These are phyloP conservation scores for Mortierella sp. DNA, from an alignment of 371 early-diverging fungal species.

Conservation along the genomic window DNA sequence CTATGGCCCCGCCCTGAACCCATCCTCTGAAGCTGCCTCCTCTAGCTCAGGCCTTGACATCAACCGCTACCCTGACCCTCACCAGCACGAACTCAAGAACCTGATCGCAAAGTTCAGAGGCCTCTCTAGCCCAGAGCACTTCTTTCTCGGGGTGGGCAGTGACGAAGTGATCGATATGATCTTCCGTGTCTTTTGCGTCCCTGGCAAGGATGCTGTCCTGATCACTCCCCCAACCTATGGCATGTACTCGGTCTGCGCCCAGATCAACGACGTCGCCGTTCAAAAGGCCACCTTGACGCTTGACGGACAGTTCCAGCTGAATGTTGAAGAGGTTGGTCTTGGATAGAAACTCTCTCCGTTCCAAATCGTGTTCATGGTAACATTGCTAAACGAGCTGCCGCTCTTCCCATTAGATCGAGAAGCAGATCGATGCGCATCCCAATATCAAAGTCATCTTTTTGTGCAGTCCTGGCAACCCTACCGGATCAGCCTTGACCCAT, in stretches of 20 bases:
- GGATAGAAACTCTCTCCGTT: too few relatives aligned
- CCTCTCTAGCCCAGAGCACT: slow-evolving; percentile 68
- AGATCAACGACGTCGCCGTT: slow-evolving; percentile 92
- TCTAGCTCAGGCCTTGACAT: slow-evolving; percentile 62
- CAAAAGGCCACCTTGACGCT: slow-evolving; percentile 84
- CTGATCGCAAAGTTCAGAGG: slow-evolving; percentile 75
- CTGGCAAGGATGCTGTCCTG: slow-evolving; percentile 90
- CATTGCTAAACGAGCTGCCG: too few relatives aligned
- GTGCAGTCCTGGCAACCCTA: slow-evolving; percentile 98
- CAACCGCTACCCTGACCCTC: slow-evolving; percentile 97
- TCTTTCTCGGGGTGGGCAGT: slow-evolving; percentile 96
- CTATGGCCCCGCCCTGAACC: slow-evolving; percentile 78
- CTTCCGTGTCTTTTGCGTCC: slow-evolving; percentile 91
- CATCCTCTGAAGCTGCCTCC: slow-evolving; percentile 26
- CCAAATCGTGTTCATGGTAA: too few relatives aligned
- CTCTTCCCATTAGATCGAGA: slow-evolving; percentile 78
- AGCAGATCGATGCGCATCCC: slow-evolving; percentile 70
- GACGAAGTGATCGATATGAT: slow-evolving; percentile 96
- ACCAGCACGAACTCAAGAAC: slow-evolving; percentile 85
- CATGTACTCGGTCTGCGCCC: slow-evolving; percentile 95
- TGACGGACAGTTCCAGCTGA: slow-evolving; percentile 82
- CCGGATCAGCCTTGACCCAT: slow-evolving; percentile 83
- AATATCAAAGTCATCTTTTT: slow-evolving; percentile 90
- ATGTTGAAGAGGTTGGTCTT: slow-evolving; percentile 72
- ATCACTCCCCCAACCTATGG: slow-evolving; percentile 98